phyloP scores from a whole-genome alignment of 495 filamentous ascomycete genomes.

The Penicillium bialowiezense region DNA sequence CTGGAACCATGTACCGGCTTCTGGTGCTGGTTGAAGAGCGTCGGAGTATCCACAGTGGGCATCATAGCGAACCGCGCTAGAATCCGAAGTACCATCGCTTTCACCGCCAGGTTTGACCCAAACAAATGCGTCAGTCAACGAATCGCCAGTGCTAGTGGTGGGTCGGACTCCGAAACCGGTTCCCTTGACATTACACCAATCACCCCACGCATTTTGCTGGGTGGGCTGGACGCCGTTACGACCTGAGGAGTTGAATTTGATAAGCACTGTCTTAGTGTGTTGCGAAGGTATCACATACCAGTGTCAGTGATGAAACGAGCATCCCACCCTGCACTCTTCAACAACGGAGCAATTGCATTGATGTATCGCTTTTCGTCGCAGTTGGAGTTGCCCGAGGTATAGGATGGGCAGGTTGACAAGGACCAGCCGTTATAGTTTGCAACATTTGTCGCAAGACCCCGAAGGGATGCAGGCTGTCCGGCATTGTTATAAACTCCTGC shows the following conservation, averaged over 20 bases:
- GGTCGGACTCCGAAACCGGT: constrained; percentile 73
- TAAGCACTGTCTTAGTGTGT: not conserved
- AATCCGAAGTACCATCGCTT: constrained; percentile 71
- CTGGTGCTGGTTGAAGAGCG: constrained; percentile 64
- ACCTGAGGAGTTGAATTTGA: constrained; percentile 18
- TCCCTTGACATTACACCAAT: constrained; percentile 82
- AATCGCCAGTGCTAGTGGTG: constrained; percentile 57
- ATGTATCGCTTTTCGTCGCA: constrained; percentile 75
- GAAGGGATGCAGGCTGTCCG: constrained; percentile 60
- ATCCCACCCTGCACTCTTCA: constrained; percentile 61
- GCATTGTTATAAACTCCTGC: constrained; percentile 65
- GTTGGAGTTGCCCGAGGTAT: constrained; percentile 41
- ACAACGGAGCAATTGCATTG: constrained; percentile 60
- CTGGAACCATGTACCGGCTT: constrained; percentile 79
- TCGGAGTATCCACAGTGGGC: constrained; percentile 64
- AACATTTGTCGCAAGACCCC: constrained; percentile 75
- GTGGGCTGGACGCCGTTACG: constrained; percentile 68
- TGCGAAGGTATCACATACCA: constrained; percentile 20
- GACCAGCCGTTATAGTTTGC: constrained; percentile 73
- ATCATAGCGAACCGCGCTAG: constrained; percentile 63
- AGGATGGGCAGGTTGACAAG: constrained; percentile 39
- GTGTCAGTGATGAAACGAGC: constrained; percentile 73
- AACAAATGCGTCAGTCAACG: constrained; percentile 71
- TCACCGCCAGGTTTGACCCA: constrained; percentile 86
- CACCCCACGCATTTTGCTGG: constrained; percentile 63